Conservation (phyloP, 805 yeast genomes). For the Sporopachydermia quercuum region DNA sequence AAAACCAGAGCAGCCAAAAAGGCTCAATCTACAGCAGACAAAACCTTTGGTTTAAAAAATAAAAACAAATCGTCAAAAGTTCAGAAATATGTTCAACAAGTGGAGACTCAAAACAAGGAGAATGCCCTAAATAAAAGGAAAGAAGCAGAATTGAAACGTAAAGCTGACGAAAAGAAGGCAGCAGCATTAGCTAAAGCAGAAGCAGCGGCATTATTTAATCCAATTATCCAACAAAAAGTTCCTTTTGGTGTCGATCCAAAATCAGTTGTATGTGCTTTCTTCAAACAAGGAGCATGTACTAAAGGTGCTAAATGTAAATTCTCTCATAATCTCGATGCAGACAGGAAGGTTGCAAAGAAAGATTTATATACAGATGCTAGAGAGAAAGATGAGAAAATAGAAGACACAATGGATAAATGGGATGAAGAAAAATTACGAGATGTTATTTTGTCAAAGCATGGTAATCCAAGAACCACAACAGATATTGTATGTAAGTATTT, state of each 20-base stretch:
- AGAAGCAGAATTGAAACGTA: conserved; percentile 59
- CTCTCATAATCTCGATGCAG: conserved; percentile 76
- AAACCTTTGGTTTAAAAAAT: conserved; percentile 91
- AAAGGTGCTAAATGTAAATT: conserved; percentile 79
- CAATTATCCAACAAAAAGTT: conserved; percentile 64
- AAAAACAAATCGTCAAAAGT: conserved; percentile 90
- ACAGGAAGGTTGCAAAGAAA: conserved; percentile 77
- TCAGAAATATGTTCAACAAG: conserved; percentile 55
- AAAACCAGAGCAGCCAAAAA: conserved; percentile 45
- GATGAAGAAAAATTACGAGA: conserved; percentile 87
- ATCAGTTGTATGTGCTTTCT: conserved; percentile 77
- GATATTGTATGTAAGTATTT: conserved; percentile 89
- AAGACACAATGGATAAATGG: conserved; percentile 92
- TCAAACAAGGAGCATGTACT: conserved; percentile 75
- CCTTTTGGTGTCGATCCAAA: conserved; percentile 98
- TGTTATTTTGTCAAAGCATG: conserved; percentile 84
- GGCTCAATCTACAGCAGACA: conserved; percentile 56
- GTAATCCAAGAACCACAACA: conserved; percentile 86
- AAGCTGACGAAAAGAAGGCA: conserved; percentile 72
- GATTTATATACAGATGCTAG: conserved; percentile 89
- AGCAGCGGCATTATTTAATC: conserved; percentile 62
- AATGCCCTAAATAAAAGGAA: conserved; percentile 44
- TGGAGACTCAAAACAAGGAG: conserved; percentile 45
- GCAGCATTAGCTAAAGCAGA: conserved; percentile 82
- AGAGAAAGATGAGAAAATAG: conserved; percentile 38